These are phyloP conservation scores for Serendipita sp. DNA, from an alignment of 768 basidiomycete species.

Conservation along the genomic window DNA sequence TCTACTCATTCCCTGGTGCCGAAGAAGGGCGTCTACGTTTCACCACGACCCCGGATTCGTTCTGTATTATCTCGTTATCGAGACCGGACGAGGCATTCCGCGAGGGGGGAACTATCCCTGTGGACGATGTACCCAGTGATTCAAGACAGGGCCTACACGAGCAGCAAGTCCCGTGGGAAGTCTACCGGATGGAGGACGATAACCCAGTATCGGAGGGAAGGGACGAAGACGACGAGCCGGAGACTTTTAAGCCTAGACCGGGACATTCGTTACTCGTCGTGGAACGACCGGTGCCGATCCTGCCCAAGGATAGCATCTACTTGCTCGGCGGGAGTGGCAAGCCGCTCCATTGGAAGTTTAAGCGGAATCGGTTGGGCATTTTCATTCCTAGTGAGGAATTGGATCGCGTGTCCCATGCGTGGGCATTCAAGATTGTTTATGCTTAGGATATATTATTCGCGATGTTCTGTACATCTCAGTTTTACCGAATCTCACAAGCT, in stretches of 20 bases:
- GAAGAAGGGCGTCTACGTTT: constrained; percentile 29
- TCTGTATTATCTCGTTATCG: constrained; percentile 34
- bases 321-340: constrained; percentile 24
- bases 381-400: constrained; percentile 18
- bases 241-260: constrained; percentile 18
- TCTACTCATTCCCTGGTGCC: constrained; percentile 33
- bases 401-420: neutral
- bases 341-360: constrained; percentile 22
- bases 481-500: too few species aligned
- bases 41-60: constrained; percentile 33
- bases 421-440: too few species aligned
- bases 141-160: too few species aligned
- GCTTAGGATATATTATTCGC: too few species aligned
- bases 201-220: neutral
- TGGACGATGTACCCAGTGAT: neutral
- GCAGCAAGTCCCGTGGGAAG: neutral
- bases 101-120: neutral
- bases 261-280: constrained; percentile 22
- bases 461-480: too few species aligned
- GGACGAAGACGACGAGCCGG: neutral
- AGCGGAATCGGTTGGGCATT: constrained; percentile 15
- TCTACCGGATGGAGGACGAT: neutral
- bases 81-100: neutral
- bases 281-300: constrained; percentile 29
- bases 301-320: constrained; percentile 27